Base-by-base conservation (phyloP, 2,329 filamentous ascomycete species). In the Aspergillus thermomutatus region DNA sequence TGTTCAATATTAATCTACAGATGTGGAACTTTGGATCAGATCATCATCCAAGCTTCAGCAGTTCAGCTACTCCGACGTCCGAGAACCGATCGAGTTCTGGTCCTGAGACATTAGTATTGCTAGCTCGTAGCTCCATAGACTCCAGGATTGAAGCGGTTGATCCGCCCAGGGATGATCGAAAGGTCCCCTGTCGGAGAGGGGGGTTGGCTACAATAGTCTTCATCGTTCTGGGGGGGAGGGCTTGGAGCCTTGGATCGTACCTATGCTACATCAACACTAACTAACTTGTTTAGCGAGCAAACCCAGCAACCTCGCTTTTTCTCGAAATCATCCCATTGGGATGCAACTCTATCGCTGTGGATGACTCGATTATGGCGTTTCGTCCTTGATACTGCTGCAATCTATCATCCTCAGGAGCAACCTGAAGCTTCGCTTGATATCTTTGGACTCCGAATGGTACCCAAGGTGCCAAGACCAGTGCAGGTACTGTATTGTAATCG, bases 111-210 rank as follows among this genome's bases (percentile, higher is more conserved):
- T 21, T 4, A 17, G 14, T 34, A 14, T 14, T 14, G 14, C 28
- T 37, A 37, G 31, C 31, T 17, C 31, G 14, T 37, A 37, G 31
- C 14, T 31, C 28, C 28, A 31, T 14, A 14, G 28, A 31, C 10
- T 17, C 31, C 5, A 37, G 6, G 14, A 17, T 37, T 37, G 31
- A 37, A 37, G 11, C 54, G 63, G 61, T 57, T 69, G 69, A 72
- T 72, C 66, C 63, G 67, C 66, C 66, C 69, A 72, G 68, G 67
- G 68, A 63, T 66, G 57, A 47, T 52, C 40, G 26, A 57, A 58
- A 54, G 58, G 58, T 57, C 59, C 51, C 55, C 60, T 50, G 58
- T 63, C 63, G 63, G 63, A 60, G 59, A 45, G 11, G 34, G 40
- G n/a, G n/a, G 19, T 54, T 60, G 58, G 57, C 40, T 60, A 43